phyloP scores from a whole-genome alignment of 2,329 filamentous ascomycete genomes.

The Claviceps fusiformis region DNA sequence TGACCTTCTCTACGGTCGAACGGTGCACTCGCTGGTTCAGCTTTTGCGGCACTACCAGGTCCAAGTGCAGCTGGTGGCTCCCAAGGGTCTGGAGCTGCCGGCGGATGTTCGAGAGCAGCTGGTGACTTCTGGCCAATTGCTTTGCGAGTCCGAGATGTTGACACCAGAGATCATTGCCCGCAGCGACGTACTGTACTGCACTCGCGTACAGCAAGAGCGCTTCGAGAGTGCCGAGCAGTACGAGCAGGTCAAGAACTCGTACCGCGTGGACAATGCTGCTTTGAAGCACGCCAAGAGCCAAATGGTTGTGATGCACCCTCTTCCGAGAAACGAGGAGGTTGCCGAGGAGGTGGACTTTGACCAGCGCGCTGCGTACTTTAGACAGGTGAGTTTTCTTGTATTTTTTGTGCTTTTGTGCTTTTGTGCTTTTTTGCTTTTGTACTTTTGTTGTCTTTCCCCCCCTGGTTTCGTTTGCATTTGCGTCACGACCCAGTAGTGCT shows the following conservation, averaged over 20 bases:
- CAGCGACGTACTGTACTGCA: slow-evolving; percentile 93
- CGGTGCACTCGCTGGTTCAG: slow-evolving; percentile 90
- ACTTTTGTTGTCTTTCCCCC: not conserved
- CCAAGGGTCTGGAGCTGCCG: slow-evolving; percentile 65
- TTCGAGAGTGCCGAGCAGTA: slow-evolving; percentile 74
- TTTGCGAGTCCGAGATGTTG: slow-evolving; percentile 61
- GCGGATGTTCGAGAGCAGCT: slow-evolving; percentile 60
- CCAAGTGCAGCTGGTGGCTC: slow-evolving; percentile 80
- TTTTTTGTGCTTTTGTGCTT: not conserved
- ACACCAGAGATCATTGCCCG: slow-evolving; percentile 76
- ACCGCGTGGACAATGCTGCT: slow-evolving; percentile 80
- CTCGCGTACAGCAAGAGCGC: slow-evolving; percentile 89
- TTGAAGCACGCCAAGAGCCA: slow-evolving; percentile 82
- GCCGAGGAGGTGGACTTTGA: slow-evolving; percentile 96
- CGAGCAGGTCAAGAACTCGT: slow-evolving; percentile 75
- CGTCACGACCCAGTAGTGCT: not conserved
- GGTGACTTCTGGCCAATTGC: slow-evolving; percentile 59
- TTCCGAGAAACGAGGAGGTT: slow-evolving; percentile 88
- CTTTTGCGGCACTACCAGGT: slow-evolving; percentile 94
- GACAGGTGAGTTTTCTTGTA: slow-evolving; percentile 64
- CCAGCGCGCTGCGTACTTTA: slow-evolving; percentile 91
- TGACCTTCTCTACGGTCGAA: slow-evolving; percentile 83
- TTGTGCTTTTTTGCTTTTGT: not conserved
- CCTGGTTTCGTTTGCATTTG: not conserved
- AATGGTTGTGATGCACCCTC: slow-evolving; percentile 90